These are phyloP conservation scores for Apiospora hydei DNA, from an alignment of 2,329 filamentous ascomycete species.

Conservation along the genomic window DNA sequence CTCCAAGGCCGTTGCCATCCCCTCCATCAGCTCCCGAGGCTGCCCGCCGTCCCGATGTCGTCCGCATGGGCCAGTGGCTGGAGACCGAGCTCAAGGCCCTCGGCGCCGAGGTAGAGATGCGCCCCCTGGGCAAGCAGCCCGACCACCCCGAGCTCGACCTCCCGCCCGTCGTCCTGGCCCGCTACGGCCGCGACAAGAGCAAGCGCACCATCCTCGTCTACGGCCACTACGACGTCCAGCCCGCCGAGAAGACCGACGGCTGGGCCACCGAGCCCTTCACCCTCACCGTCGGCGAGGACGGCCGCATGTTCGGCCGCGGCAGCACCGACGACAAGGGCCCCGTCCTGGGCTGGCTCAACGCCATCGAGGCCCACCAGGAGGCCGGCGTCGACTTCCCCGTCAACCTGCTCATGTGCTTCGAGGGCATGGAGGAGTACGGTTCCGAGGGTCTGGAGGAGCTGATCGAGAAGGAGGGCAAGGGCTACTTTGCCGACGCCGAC, in stretches of 20 bases:
- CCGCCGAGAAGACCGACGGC: conserved; percentile 89
- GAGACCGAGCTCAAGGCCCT: conserved; percentile 81
- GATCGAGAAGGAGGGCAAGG: conserved; percentile 88
- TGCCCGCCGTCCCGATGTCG: conserved; percentile 86
- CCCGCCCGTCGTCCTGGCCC: conserved; percentile 88
- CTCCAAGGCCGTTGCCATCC: conserved; percentile 91
- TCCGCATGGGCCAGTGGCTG: conserved; percentile 95
- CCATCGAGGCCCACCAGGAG: conserved; percentile 97
- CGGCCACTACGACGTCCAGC: conserved; percentile 98
- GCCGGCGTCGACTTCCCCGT: conserved; percentile 94
- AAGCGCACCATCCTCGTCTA: conserved; percentile 97
- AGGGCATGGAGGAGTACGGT: conserved; percentile 99
- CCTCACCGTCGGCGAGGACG: conserved; percentile 86
- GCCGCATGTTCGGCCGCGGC: conserved; percentile 94
- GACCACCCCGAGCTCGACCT: conserved; percentile 90
- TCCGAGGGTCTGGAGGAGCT: conserved; percentile 96
- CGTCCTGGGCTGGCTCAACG: conserved; percentile 96
- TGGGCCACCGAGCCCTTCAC: conserved; percentile 97
- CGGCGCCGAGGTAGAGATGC: conserved; percentile 86
- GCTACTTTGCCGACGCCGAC: conserved; percentile 94
- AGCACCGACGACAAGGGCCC: conserved; percentile 98
- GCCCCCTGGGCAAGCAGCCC: conserved; percentile 89
- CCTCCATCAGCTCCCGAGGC: conserved; percentile 94
- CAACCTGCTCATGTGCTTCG: conserved; percentile 98
- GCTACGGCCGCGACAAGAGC: conserved; percentile 89